These are phyloP conservation scores for Penicillium coprophilum DNA, from an alignment of 495 filamentous ascomycete genomes.

Conservation along the genomic window DNA sequence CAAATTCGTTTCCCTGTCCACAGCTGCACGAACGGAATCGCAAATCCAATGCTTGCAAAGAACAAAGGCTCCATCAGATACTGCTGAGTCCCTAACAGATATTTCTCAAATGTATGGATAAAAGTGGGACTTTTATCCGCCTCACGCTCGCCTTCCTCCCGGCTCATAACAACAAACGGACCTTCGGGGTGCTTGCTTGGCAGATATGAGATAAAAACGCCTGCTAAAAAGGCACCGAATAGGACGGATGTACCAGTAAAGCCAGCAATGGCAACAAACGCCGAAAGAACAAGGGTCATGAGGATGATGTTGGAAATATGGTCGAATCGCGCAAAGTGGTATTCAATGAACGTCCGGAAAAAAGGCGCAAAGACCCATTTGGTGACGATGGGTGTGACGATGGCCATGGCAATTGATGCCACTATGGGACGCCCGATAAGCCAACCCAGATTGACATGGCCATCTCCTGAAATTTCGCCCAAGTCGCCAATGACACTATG, in stretches of 20 bases:
- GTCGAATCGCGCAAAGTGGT: conserved; percentile 34
- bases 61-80: conserved; percentile 69
- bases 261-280: conserved; percentile 50
- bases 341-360: conserved; percentile 34
- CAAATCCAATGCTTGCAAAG: conserved; percentile 71
- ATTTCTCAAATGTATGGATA: conserved; percentile 36
- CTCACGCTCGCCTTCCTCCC: conserved; percentile 43
- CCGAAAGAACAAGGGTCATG: conserved; percentile 45
- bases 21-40: conserved; percentile 67
- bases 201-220: conserved; percentile 53
- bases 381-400: conserved; percentile 48
- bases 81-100: conserved; percentile 37
- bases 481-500: conserved; percentile 50
- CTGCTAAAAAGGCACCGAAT: conserved; percentile 67
- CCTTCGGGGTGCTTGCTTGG: conserved; percentile 35
- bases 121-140: conserved; percentile 38
- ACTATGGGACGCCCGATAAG: conserved; percentile 54
- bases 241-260: conserved; percentile 65
- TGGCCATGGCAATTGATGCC: conserved; percentile 55
- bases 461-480: conserved; percentile 28
- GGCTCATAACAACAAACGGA: conserved; percentile 36
- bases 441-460: conserved; percentile 37
- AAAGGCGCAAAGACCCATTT: conserved; percentile 48
- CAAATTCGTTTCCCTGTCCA: conserved; percentile 63
- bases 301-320: conserved; percentile 38